Conservation (phyloP, 805 yeast genomes). For the Millerozyma miso region DNA sequence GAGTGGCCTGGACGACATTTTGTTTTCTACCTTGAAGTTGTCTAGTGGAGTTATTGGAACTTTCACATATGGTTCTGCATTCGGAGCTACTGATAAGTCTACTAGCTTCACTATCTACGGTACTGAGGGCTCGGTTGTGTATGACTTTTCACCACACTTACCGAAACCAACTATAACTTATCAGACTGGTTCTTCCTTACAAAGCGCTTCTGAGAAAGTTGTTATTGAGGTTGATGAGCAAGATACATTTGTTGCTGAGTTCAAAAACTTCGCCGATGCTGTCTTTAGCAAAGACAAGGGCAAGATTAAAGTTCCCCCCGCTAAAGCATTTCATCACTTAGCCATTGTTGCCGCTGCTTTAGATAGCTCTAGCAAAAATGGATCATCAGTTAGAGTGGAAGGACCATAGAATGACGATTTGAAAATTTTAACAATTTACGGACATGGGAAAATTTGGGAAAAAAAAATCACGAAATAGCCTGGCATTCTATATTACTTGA, state of each 20-base stretch:
- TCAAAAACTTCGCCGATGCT: conserved; percentile 52
- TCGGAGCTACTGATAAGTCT: conserved; percentile 75
- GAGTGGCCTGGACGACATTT: conserved; percentile 79
- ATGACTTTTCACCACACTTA: conserved; percentile 56
- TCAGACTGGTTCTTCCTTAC: conserved; percentile 27
- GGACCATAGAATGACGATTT: too few species aligned
- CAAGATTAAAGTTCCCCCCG: conserved; percentile 58
- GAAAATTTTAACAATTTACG: too few species aligned
- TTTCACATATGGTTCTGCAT: conserved; percentile 81
- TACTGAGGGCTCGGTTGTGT: conserved; percentile 66
- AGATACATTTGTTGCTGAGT: conserved; percentile 42
- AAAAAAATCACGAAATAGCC: too few species aligned
- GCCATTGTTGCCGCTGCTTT: conserved; percentile 86
- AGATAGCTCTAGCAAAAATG: conserved; percentile 57
- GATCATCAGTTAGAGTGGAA: conserved; percentile 48
- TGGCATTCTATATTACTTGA: too few species aligned
- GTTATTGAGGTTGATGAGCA: conserved; percentile 41
- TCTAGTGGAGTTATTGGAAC: conserved; percentile 70
- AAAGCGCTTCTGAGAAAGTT: conserved; percentile 50
- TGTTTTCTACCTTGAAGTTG: conserved; percentile 64
- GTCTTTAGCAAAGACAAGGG: conserved; percentile 58
- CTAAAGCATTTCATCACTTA: conserved; percentile 84
- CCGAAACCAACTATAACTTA: conserved; percentile 36
- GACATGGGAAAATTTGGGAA: too few species aligned
- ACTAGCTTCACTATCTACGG: conserved; percentile 72